phyloP scores from a whole-genome alignment of 371 early-diverging fungal genomes.

The Saksenaea vasiformis region DNA sequence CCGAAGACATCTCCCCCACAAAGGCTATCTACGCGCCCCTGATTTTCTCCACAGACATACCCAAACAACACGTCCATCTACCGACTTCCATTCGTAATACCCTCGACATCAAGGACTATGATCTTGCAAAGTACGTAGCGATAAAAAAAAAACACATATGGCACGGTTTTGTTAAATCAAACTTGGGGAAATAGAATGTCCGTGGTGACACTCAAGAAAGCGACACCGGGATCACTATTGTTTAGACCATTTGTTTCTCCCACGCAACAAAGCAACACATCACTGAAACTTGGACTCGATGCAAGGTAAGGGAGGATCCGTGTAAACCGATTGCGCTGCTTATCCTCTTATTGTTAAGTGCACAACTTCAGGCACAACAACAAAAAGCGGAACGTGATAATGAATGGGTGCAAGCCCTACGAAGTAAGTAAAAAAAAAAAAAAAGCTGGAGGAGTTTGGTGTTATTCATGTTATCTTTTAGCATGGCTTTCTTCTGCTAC shows the following conservation, averaged over 20 bases:
- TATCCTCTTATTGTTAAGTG: too few relatives aligned
- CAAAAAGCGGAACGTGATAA: conserved; percentile 30
- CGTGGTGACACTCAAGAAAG: conserved; percentile 31
- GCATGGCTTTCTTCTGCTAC: background rate
- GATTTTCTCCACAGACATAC: conserved; percentile 31
- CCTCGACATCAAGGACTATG: conserved; percentile 46
- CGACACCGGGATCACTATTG: conserved; percentile 26
- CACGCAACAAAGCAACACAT: conserved; percentile 12
- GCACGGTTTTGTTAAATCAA: too few relatives aligned
- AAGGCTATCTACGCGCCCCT: conserved; percentile 41
- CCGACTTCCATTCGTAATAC: conserved; percentile 41
- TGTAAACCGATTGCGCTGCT: too few relatives aligned
- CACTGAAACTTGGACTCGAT: conserved; percentile 45
- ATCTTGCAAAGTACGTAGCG: conserved; percentile 47
- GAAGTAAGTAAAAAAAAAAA: conserved; percentile 22
- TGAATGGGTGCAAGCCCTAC: conserved; percentile 21
- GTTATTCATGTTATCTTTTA: too few relatives aligned
- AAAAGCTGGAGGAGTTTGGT: too few relatives aligned
- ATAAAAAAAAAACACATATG: too few relatives aligned
- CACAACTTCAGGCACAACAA: conserved; percentile 26
- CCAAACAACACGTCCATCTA: conserved; percentile 53
- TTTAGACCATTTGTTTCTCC: conserved; percentile 26
- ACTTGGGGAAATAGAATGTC: too few relatives aligned
- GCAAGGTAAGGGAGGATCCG: conserved; percentile 24
- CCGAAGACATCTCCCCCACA: conserved; percentile 15